Evolutionary conservation across 169 alveolate genomes (phyloP).

Genomic region (Plasmodium malariae): DNA sequence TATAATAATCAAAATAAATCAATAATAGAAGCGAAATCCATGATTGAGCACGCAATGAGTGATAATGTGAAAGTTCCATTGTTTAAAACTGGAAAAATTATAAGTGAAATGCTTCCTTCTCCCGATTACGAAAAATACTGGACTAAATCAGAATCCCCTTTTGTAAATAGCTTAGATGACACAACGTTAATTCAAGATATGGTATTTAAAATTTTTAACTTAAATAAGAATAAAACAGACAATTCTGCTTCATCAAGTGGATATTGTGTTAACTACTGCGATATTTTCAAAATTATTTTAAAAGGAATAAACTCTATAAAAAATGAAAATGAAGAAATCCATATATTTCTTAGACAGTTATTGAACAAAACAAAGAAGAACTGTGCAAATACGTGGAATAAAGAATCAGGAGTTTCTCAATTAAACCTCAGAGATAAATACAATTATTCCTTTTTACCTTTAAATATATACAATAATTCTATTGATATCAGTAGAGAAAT

Average conservation of each 20-base stretch:
- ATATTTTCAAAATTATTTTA: slow-evolving; percentile 65
- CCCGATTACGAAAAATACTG: slow-evolving; percentile 75
- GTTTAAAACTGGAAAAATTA: slow-evolving; percentile 76
- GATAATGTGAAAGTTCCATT: slow-evolving; percentile 61
- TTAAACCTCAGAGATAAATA: background rate
- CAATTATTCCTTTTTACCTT: slow-evolving; percentile 30
- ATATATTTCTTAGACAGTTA: slow-evolving; percentile 52
- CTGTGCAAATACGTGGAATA: slow-evolving; percentile 15
- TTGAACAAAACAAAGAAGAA: slow-evolving; percentile 32
- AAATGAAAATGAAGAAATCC: slow-evolving; percentile 63
- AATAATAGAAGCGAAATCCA: slow-evolving; percentile 48
- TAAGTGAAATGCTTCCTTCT: slow-evolving; percentile 75
- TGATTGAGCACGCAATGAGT: slow-evolving; percentile 73
- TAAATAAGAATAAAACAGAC: slow-evolving; percentile 11
- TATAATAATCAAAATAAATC: slow-evolving; percentile 75
- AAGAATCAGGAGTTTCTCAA: slow-evolving; percentile 16
- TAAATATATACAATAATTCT: slow-evolving; percentile 47
- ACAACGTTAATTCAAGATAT: slow-evolving; percentile 56
- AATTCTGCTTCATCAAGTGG: slow-evolving; percentile 4
- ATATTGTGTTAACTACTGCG: slow-evolving; percentile 39
- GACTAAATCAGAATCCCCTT: slow-evolving; percentile 6
- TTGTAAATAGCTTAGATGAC: slow-evolving; percentile 36
- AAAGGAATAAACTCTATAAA: slow-evolving; percentile 63
- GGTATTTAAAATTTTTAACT: slow-evolving; percentile 64
- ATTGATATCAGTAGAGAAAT: slow-evolving; percentile 56